Evolutionary conservation across 176 grass and related monocot species (phyloP).

Genomic region (Neostapfia colusana): DNA sequence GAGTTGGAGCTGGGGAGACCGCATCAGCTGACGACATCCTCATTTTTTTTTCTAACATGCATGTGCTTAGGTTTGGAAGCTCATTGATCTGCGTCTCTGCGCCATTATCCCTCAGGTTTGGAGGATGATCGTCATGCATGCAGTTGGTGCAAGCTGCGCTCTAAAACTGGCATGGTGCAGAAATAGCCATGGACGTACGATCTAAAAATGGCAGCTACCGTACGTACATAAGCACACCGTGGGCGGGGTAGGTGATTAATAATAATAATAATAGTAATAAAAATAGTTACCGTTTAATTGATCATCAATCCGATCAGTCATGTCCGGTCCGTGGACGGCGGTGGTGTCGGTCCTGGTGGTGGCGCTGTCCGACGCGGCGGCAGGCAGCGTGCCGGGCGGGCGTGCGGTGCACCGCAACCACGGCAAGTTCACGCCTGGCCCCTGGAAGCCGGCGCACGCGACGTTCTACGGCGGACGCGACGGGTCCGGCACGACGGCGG

Average conservation of each 20-base stretch:
- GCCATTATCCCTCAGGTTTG: conserved; percentile 6
- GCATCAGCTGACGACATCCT: background rate
- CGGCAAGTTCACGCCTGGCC: conserved; percentile 48
- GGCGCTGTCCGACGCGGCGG: background rate
- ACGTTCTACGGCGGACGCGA: conserved; percentile 73
- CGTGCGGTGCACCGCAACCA: conserved; percentile 47
- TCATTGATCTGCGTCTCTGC: background rate
- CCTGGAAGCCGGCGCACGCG: conserved; percentile 62
- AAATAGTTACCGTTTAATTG: background rate
- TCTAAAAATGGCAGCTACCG: conserved; percentile 34
- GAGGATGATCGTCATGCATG: background rate
- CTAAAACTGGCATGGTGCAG: too few species aligned
- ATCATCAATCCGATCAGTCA: background rate
- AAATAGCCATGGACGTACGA: too few species aligned
- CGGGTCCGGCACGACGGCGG: conserved; percentile 54
- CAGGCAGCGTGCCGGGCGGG: background rate
- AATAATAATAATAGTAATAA: background rate
- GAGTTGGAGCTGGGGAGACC: background rate
- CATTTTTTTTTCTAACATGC: conserved; percentile 25
- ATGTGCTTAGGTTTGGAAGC: background rate
- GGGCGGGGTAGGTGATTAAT: too few species aligned
- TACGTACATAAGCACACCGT: background rate
- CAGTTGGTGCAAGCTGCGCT: too few species aligned
- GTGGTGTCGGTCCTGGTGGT: background rate
- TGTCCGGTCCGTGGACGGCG: conserved; percentile 19